phyloP scores from a whole-genome alignment of 2,329 filamentous ascomycete species.

The Pezicula radicicola region DNA sequence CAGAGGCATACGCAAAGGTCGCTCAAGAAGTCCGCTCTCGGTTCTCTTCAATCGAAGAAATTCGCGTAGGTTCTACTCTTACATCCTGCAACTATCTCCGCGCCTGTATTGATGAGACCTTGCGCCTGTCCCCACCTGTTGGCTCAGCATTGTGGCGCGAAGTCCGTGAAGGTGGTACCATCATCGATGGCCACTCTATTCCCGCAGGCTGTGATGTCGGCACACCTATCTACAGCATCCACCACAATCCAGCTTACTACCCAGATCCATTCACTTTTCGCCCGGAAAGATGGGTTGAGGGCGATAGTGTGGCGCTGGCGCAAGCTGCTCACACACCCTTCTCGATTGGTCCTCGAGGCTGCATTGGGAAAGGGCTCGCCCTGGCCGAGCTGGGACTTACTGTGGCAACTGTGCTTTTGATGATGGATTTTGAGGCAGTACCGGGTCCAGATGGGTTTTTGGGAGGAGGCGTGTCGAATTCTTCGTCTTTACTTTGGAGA shows the following conservation, averaged over 20 bases:
- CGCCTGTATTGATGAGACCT: constrained; percentile 32
- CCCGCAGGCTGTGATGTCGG: constrained; percentile 39
- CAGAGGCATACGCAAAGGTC: constrained; percentile 23
- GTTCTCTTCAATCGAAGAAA: constrained; percentile 23
- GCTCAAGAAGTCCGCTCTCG: constrained; percentile 8
- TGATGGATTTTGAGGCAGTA: too few species aligned
- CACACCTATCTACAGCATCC: constrained; percentile 39
- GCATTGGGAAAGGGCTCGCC: constrained; percentile 21
- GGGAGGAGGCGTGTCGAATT: too few species aligned
- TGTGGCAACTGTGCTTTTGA: constrained; percentile 7
- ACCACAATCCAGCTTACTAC: constrained; percentile 39
- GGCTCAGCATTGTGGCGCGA: constrained; percentile 4
- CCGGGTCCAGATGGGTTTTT: too few species aligned
- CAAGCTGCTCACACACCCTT: constrained; percentile 22
- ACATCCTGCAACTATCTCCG: constrained; percentile 32
- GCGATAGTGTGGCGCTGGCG: constrained; percentile 8
- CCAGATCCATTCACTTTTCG: constrained; percentile 34
- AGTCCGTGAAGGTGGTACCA: constrained; percentile 4
- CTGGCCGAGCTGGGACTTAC: constrained; percentile 18
- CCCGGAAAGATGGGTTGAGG: constrained; percentile 42
- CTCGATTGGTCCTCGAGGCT: constrained; percentile 17
- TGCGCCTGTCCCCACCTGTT: constrained; percentile 13
- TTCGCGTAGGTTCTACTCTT: constrained; percentile 18
- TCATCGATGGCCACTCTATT: constrained; percentile 20
- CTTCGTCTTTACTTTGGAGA: too few species aligned